These are phyloP conservation scores for Phytophthora litchii DNA, from an alignment of 352 stramenopile species.

Conservation along the genomic window DNA sequence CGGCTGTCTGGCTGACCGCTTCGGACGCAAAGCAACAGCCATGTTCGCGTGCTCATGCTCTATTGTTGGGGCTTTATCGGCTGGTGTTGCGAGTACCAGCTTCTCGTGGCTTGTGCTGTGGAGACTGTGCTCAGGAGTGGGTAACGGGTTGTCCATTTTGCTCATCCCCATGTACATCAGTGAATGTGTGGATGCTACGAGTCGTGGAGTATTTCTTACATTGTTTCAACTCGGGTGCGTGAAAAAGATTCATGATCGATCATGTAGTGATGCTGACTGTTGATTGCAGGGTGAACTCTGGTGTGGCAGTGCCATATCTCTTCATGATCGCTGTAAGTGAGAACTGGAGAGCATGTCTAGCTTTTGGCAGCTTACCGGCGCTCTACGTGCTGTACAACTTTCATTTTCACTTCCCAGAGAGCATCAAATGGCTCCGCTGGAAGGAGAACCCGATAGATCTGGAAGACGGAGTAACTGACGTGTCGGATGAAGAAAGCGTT, in stretches of 20 bases:
- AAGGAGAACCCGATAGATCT: slow-evolving; percentile 60
- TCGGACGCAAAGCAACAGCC: slow-evolving; percentile 71
- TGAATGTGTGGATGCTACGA: slow-evolving; percentile 71
- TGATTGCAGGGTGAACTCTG: slow-evolving; percentile 70
- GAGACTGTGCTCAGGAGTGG: slow-evolving; percentile 74
- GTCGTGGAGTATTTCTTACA: slow-evolving; percentile 72
- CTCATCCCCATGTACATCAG: slow-evolving; percentile 91
- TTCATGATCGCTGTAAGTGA: slow-evolving; percentile 82
- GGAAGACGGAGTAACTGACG: slow-evolving; percentile 48
- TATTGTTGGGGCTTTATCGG: slow-evolving; percentile 65
- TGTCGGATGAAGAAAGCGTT: slow-evolving; percentile 39
- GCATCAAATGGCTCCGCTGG: slow-evolving; percentile 77
- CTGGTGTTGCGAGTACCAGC: slow-evolving; percentile 56
- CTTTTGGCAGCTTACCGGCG: slow-evolving; percentile 70
- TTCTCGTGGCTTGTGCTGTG: slow-evolving; percentile 71
- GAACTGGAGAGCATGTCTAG: slow-evolving; percentile 80
- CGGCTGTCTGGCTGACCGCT: slow-evolving; percentile 70
- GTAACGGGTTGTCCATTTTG: slow-evolving; percentile 85
- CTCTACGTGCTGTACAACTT: slow-evolving; percentile 84
- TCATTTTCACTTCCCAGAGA: slow-evolving; percentile 75
- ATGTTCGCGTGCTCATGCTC: slow-evolving; percentile 79
- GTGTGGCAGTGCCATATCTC: slow-evolving; percentile 75
- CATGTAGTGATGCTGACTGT: background rate
- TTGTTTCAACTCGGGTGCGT: slow-evolving; percentile 82
- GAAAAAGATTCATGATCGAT: background rate